These are phyloP conservation scores for Sordaria brevicollis DNA, from an alignment of 495 filamentous ascomycete genomes.

Conservation along the genomic window DNA sequence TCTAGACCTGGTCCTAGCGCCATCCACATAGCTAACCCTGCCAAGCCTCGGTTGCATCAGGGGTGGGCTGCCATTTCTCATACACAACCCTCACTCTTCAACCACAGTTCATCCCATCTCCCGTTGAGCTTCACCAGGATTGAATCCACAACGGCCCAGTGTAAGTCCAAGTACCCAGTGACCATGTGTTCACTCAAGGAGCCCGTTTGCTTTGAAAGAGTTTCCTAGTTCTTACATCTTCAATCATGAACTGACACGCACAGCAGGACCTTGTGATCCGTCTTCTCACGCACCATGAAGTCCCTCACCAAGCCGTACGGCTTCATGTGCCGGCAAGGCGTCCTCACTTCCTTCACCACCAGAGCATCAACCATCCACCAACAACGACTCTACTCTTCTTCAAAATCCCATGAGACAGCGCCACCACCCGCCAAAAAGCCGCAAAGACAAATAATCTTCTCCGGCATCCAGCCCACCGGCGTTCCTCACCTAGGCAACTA, in stretches of 20 bases:
- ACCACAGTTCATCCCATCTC: background rate
- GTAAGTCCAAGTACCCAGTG: background rate
- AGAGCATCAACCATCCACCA: background rate
- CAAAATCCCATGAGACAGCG: background rate
- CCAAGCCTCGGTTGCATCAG: background rate
- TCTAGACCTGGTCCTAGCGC: background rate
- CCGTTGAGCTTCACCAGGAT: background rate
- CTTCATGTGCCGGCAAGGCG: background rate
- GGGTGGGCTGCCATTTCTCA: background rate
- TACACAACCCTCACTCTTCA: background rate
- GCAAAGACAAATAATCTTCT: slow-evolving; percentile 54
- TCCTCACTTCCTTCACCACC: background rate
- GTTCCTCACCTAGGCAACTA: slow-evolving; percentile 97
- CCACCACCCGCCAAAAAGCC: background rate
- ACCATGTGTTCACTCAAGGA: background rate
- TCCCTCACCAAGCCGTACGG: background rate
- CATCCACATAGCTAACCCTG: background rate
- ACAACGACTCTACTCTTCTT: background rate
- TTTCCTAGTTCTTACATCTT: background rate
- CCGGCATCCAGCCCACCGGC: slow-evolving; percentile 93
- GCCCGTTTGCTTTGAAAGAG: background rate
- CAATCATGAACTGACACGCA: background rate
- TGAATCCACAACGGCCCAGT: background rate
- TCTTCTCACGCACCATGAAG: background rate
- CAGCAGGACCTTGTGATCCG: background rate